A percentile compares a stretch with the other conserved stretches of the same genome.
Conservation (phyloP, 2,329 filamentous ascomycete species). For the Aspergillus pseudoglaucus region DNA sequence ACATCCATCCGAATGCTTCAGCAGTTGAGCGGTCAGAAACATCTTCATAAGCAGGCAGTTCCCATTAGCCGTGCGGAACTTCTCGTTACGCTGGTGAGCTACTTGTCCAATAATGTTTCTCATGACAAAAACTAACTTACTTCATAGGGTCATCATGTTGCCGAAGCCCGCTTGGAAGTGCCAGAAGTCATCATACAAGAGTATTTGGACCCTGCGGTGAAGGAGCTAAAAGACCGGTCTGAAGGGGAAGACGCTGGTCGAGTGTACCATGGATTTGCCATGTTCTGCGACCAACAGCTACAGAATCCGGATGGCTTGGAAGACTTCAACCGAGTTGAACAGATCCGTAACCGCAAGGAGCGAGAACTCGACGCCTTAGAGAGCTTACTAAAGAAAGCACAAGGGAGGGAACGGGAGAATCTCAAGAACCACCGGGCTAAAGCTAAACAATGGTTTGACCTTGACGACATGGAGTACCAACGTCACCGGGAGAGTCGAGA, state of each 20-base stretch:
- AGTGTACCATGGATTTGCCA: conserved; percentile 90
- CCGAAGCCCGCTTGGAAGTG: conserved; percentile 82
- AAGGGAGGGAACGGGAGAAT: conserved; percentile 48
- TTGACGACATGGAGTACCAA: conserved; percentile 81
- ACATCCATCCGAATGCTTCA: conserved; percentile 86
- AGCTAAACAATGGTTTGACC: conserved; percentile 80
- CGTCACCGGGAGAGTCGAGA: conserved; percentile 69
- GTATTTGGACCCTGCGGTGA: conserved; percentile 78
- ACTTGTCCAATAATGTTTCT: background rate
- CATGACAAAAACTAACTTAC: conserved; percentile 3
- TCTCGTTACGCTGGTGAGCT: conserved; percentile 66
- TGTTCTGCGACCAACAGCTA: conserved; percentile 90
- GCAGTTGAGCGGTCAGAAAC: conserved; percentile 56
- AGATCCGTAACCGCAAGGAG: conserved; percentile 70
- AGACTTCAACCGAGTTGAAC: conserved; percentile 74
- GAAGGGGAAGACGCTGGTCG: conserved; percentile 70
- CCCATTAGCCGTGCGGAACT: conserved; percentile 69
- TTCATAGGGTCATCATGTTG: conserved; percentile 69
- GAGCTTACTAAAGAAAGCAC: conserved; percentile 47
- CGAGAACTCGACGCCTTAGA: conserved; percentile 72
- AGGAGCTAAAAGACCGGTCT: conserved; percentile 64
- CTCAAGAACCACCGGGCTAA: conserved; percentile 60
- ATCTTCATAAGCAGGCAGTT: conserved; percentile 63
- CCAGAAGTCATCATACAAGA: conserved; percentile 82
- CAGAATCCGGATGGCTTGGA: conserved; percentile 79